Conservation (phyloP, 2,329 filamentous ascomycete species). For the Davidsoniella eucalypti region DNA sequence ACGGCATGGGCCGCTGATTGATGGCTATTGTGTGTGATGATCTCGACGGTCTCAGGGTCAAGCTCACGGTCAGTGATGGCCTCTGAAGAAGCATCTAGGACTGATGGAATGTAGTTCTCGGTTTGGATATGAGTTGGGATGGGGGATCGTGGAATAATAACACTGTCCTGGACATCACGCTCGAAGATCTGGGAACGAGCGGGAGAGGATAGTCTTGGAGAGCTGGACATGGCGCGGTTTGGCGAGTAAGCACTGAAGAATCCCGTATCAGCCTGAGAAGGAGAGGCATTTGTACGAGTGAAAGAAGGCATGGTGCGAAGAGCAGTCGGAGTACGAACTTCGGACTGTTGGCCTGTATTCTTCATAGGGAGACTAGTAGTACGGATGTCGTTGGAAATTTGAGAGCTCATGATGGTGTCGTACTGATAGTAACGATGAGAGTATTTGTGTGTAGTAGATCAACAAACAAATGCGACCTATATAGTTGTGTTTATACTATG, state of each 20-base stretch:
- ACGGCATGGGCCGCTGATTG: slow-evolving; percentile 60
- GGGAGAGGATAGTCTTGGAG: slow-evolving; percentile 62
- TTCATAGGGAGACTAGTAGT: slow-evolving; percentile 19
- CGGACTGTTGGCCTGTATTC: background rate
- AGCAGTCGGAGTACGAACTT: background rate
- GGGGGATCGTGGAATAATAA: slow-evolving; percentile 53
- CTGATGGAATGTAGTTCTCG: slow-evolving; percentile 83
- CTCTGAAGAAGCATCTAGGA: slow-evolving; percentile 77
- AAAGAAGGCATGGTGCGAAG: slow-evolving; percentile 10
- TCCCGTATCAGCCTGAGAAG: slow-evolving; percentile 26
- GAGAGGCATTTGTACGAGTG: slow-evolving; percentile 24
- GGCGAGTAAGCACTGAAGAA: slow-evolving; percentile 43
- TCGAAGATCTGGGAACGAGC: slow-evolving; percentile 77
- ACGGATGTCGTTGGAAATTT: slow-evolving; percentile 44
- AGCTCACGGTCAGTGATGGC: slow-evolving; percentile 78
- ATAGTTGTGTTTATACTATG: background rate
- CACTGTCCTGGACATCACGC: slow-evolving; percentile 76
- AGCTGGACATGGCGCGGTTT: slow-evolving; percentile 47
- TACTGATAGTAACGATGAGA: background rate
- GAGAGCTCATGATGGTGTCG: slow-evolving; percentile 18
- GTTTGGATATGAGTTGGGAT: slow-evolving; percentile 88
- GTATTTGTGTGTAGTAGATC: background rate
- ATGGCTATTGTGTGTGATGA: slow-evolving; percentile 72
- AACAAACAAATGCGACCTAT: background rate
- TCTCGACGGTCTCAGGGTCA: slow-evolving; percentile 80